Conservation (phyloP, 352 stramenopile genomes). For the Hyphochytrium catenoides region DNA sequence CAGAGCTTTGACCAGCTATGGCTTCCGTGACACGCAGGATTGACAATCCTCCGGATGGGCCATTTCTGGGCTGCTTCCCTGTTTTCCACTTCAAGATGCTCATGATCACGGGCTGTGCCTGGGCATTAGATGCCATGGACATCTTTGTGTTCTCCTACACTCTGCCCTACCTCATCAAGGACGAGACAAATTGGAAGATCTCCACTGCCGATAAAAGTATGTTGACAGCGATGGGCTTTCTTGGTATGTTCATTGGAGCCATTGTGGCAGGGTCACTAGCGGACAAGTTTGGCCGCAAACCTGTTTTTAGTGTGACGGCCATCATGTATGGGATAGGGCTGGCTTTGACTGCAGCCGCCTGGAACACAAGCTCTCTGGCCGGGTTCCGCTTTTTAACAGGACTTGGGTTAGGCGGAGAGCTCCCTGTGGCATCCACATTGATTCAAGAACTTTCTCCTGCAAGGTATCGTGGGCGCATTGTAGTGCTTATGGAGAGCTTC, state of each 20-base stretch:
- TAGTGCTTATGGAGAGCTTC: constrained; percentile 19
- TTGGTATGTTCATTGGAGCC: constrained; percentile 19
- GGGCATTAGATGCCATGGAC: constrained; percentile 47
- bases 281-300: constrained; percentile 25
- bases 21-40: too few species aligned
- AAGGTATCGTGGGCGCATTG: constrained; percentile 24
- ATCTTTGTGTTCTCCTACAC: constrained; percentile 41
- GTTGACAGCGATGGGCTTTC: too few species aligned
- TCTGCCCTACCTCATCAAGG: constrained; percentile 15
- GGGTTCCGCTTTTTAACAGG: constrained; percentile 17
- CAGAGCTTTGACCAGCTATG: too few species aligned
- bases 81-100: constrained; percentile 40
- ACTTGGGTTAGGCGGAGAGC: constrained; percentile 23
- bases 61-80: constrained; percentile 29
- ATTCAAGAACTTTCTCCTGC: constrained; percentile 30
- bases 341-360: constrained; percentile 15
- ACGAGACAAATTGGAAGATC: too few species aligned
- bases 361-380: constrained; percentile 17
- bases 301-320: constrained; percentile 17
- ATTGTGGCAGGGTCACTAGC: constrained; percentile 21
- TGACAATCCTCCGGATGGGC: too few species aligned
- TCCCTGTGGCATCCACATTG: constrained; percentile 21
- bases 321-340: constrained; percentile 17
- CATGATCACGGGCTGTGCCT: constrained; percentile 28
- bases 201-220: too few species aligned